phyloP scores from a whole-genome alignment of 495 filamentous ascomycete genomes.

The Penicillium macrosclerotiorum region DNA sequence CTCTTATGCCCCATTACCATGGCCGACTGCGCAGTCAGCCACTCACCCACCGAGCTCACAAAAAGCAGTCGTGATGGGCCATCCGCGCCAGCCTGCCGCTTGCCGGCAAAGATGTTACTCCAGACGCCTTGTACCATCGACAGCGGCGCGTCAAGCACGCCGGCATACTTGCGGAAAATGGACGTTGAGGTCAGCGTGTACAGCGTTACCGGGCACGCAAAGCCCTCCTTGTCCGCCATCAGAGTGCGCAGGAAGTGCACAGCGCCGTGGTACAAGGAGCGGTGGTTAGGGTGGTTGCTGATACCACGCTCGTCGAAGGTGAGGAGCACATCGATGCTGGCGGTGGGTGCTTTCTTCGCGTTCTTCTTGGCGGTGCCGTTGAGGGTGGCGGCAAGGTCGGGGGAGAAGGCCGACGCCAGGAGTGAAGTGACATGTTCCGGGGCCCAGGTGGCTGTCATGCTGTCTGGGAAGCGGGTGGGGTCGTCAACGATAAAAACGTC shows the following conservation, averaged over 20 bases:
- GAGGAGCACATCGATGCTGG: constrained; percentile 75
- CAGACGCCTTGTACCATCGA: constrained; percentile 54
- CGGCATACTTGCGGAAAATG: constrained; percentile 75
- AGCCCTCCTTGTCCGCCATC: constrained; percentile 62
- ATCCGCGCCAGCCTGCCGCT: constrained; percentile 18
- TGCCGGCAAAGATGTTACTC: constrained; percentile 27
- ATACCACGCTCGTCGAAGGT: constrained; percentile 84
- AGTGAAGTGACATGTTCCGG: constrained; percentile 63
- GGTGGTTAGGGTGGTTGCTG: constrained; percentile 88
- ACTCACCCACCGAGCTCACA: constrained; percentile 60
- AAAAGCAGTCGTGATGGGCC: constrained; percentile 60
- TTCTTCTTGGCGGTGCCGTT: constrained; percentile 19
- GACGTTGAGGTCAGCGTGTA: constrained; percentile 76
- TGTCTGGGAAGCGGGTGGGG: constrained; percentile 73
- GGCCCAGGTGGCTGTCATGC: constrained; percentile 76
- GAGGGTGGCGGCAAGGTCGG: constrained; percentile 44
- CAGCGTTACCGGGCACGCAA: constrained; percentile 69
- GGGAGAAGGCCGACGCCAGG: constrained; percentile 67
- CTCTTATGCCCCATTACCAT: constrained; percentile 88
- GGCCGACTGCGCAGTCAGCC: constrained; percentile 69
- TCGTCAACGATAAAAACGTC: constrained; percentile 84
- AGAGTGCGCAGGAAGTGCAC: constrained; percentile 63
- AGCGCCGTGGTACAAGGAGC: constrained; percentile 79
- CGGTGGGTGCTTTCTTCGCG: constrained; percentile 41
- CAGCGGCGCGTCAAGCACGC: constrained; percentile 67